phyloP scores from a whole-genome alignment of 2,329 filamentous ascomycete genomes.

The Phialocephala subalpina region DNA sequence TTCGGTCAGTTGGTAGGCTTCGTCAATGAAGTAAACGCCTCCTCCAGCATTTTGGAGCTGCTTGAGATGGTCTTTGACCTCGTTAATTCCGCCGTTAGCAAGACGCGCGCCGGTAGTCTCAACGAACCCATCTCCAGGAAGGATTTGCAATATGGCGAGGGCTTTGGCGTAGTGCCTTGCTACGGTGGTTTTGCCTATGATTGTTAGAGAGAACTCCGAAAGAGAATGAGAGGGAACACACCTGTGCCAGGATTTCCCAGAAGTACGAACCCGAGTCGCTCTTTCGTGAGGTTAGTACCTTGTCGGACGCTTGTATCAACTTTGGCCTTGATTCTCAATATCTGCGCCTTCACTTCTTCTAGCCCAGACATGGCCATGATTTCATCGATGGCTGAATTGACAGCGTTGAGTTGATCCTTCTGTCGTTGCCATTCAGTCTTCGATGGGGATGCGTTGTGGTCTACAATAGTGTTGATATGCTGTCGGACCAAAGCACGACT shows the following conservation, averaged over 20 bases:
- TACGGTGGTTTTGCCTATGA: constrained; percentile 72
- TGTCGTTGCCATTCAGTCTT: constrained; percentile 67
- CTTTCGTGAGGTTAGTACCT: constrained; percentile 57
- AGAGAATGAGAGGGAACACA: constrained; percentile 40
- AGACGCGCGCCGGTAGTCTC: constrained; percentile 74
- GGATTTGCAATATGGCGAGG: constrained; percentile 66
- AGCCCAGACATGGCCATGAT: constrained; percentile 77
- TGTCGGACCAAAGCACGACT: constrained; percentile 17
- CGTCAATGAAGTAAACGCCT: constrained; percentile 78
- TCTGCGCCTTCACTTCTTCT: constrained; percentile 70
- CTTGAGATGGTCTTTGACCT: constrained; percentile 63
- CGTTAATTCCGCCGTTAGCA: constrained; percentile 65
- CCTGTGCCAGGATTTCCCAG: constrained; percentile 81
- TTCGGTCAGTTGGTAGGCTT: constrained; percentile 75
- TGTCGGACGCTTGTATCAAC: constrained; percentile 69
- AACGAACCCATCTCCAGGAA: constrained; percentile 60
- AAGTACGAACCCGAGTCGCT: constrained; percentile 69
- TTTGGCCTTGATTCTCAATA: constrained; percentile 68
- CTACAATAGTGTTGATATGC: constrained; percentile 27
- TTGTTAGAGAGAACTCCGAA: background rate
- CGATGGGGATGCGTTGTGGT: constrained; percentile 42
- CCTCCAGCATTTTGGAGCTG: constrained; percentile 68
- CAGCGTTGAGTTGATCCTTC: constrained; percentile 60
- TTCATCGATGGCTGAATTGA: constrained; percentile 63
- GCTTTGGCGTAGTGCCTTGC: constrained; percentile 74